Percentiles rank a stretch among this genome's conserved stretches.
Conservation (phyloP, 805 yeast species). For the Candida manassasensis region DNA sequence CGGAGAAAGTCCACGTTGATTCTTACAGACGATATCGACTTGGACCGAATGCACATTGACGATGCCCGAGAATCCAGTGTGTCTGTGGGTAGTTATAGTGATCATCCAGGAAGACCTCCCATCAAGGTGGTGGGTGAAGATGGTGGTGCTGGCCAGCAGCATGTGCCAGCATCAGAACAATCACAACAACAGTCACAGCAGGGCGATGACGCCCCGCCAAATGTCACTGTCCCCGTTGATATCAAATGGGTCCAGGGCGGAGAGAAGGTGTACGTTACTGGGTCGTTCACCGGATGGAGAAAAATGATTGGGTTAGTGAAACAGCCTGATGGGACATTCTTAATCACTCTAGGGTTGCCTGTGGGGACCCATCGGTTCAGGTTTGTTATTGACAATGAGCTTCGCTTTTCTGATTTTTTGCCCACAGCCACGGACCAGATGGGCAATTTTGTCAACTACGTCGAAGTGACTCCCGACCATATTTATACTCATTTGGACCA, state of each 20-base stretch:
- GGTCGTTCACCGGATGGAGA: constrained; percentile 97
- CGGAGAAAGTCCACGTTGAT: constrained; percentile 70
- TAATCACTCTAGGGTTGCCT: constrained; percentile 72
- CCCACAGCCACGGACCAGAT: constrained; percentile 98
- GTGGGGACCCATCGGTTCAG: constrained; percentile 91
- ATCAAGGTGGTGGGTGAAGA: constrained; percentile 7
- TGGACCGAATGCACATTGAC: constrained; percentile 45
- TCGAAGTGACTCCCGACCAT: constrained; percentile 59
- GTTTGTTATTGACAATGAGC: constrained; percentile 90
- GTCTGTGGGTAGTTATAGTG: constrained; percentile 16
- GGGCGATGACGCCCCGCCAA: constrained; percentile 19
- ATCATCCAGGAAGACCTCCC: constrained; percentile 6
- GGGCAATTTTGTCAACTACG: constrained; percentile 91
- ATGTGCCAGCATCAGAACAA: neutral
- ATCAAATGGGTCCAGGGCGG: constrained; percentile 98
- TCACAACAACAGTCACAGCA: constrained; percentile 2
- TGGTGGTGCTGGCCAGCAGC: constrained; percentile 5
- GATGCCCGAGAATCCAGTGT: constrained; percentile 18
- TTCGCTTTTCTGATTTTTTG: constrained; percentile 77
- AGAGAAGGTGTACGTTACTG: constrained; percentile 88
- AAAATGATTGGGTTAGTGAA: constrained; percentile 86
- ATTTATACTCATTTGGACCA: constrained; percentile 26
- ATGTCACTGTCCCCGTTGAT: constrained; percentile 48
- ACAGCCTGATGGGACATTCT: constrained; percentile 50
- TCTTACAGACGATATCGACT: constrained; percentile 62